A percentile compares a stretch with the other conserved stretches of the same genome.
These are phyloP conservation scores for Teratosphaeria nubilosa DNA, from an alignment of 2,329 filamentous ascomycete species.

Conservation along the genomic window DNA sequence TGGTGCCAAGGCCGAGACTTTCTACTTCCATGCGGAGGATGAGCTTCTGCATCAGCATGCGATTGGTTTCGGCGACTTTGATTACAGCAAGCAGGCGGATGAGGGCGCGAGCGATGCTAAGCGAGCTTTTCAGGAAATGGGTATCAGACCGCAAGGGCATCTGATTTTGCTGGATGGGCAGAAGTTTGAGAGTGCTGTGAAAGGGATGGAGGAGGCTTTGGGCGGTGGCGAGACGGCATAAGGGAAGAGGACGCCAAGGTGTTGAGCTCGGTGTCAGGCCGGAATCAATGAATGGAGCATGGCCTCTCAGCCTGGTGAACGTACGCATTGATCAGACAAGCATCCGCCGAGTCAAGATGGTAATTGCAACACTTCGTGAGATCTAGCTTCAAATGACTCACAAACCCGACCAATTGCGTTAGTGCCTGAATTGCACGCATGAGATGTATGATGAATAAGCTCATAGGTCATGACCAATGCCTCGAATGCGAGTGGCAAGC, in stretches of 20 bases:
- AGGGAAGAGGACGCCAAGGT: not conserved
- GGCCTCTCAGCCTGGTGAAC: too few relatives aligned
- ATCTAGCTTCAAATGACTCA: too few relatives aligned
- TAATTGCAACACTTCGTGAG: too few relatives aligned
- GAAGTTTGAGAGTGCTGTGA: constrained; percentile 66
- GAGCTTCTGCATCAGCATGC: constrained; percentile 76
- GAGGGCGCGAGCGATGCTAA: constrained; percentile 82
- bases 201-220: constrained; percentile 66
- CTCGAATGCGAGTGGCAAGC: too few relatives aligned
- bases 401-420: too few relatives aligned
- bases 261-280: not conserved
- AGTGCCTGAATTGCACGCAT: too few relatives aligned
- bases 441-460: too few relatives aligned
- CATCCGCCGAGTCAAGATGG: too few relatives aligned
- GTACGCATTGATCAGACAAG: too few relatives aligned
- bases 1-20: constrained; percentile 46
- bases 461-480: too few relatives aligned
- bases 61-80: constrained; percentile 57
- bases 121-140: constrained; percentile 86
- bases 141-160: constrained; percentile 73
- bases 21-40: constrained; percentile 95
- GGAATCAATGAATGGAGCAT: too few relatives aligned
- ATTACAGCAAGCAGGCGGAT: constrained; percentile 67
- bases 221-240: constrained; percentile 2
- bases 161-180: constrained; percentile 75